Evolutionary conservation across 257 asterid genomes (phyloP), one percentile per base, ranked within the genome.

Genomic region (Forsythia suspensa): DNA sequence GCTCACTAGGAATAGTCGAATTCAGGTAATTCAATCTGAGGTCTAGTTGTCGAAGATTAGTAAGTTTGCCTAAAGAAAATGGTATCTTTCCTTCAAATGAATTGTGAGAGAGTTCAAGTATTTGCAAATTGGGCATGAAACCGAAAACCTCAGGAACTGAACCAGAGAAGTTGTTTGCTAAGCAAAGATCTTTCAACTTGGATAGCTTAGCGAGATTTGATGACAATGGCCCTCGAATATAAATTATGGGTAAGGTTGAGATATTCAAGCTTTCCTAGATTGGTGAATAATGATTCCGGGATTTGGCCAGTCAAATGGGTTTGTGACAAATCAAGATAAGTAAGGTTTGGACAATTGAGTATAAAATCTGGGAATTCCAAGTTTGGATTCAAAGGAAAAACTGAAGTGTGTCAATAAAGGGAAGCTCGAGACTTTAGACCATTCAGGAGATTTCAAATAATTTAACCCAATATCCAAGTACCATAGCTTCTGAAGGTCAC

Each of bases 391-490:
- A 12, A 78, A 16, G 38, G 38, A 65, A 76, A 91, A 76, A 72
- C 82, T 80, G 72, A 93, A 89, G 80, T 83, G 76, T 4, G 70
- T 79, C 82, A 95, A 74, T 20, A 68, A 46, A 6, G 94, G 94
- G 83, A 95, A 85, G 82, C 80, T 69, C 4, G 51, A 43, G 40
- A 95, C 37, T 63, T 74, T 84, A 2, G 92, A 87, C 98, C 98
- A 93, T 7, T 89, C 90, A 39, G 97, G 88, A 77, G 89, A 68
- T 24, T 68, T 71, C 71, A 95, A 74, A 84, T 1, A 85, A 79
- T 93, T 95, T 4, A 84, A 85, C 52, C 98, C 95, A 4, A 93
- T 72, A 80, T 91, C 91, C 87, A 95, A 66, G 80, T 71, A 81
- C 80, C 82, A 6, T 36, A 91, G 77, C 84, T 85, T 85, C 57